These are phyloP conservation scores for Tylopilus vinaceipallidus DNA, from an alignment of 768 basidiomycete species.

Conservation along the genomic window DNA sequence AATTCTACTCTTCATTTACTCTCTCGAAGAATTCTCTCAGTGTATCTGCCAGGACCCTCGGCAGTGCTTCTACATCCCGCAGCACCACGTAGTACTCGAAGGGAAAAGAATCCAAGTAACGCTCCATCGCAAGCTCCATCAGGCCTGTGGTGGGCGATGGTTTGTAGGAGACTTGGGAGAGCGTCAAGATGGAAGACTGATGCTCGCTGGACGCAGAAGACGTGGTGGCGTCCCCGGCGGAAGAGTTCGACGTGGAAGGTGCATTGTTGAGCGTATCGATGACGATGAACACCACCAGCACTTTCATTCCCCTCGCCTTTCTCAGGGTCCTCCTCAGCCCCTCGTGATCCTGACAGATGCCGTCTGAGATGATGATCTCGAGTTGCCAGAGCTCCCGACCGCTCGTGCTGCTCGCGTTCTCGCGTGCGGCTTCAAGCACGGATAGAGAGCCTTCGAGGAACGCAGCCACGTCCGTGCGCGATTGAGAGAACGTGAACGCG, in stretches of 20 bases:
- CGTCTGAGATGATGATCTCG: slow-evolving; percentile 97
- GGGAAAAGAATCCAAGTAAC: slow-evolving; percentile 95
- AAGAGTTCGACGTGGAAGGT: slow-evolving; percentile 17
- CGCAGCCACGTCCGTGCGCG: slow-evolving; percentile 80
- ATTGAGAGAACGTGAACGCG: slow-evolving; percentile 87
- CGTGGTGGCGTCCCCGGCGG: slow-evolving; percentile 11
- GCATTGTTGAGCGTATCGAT: slow-evolving; percentile 80
- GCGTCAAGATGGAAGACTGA: slow-evolving; percentile 82
- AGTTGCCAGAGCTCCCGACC: slow-evolving; percentile 92
- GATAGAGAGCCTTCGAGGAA: slow-evolving; percentile 77
- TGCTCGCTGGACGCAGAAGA: slow-evolving; percentile 21
- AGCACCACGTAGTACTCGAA: slow-evolving; percentile 98
- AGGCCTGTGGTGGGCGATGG: slow-evolving; percentile 44
- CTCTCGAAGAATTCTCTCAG: slow-evolving; percentile 91
- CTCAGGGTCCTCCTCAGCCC: slow-evolving; percentile 75
- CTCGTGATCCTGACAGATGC: slow-evolving; percentile 97
- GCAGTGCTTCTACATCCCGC: slow-evolving; percentile 84
- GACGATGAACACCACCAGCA: slow-evolving; percentile 96
- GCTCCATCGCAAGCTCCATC: slow-evolving; percentile 84
- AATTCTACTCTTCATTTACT: slow-evolving; percentile 57
- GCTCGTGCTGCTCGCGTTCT: slow-evolving; percentile 55
- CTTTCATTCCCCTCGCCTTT: slow-evolving; percentile 82
- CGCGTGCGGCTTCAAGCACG: slow-evolving; percentile 75
- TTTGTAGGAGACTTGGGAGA: slow-evolving; percentile 90
- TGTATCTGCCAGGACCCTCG: slow-evolving; percentile 84